Conservation (phyloP, 768 basidiomycete species). For the Boletales sp. region DNA sequence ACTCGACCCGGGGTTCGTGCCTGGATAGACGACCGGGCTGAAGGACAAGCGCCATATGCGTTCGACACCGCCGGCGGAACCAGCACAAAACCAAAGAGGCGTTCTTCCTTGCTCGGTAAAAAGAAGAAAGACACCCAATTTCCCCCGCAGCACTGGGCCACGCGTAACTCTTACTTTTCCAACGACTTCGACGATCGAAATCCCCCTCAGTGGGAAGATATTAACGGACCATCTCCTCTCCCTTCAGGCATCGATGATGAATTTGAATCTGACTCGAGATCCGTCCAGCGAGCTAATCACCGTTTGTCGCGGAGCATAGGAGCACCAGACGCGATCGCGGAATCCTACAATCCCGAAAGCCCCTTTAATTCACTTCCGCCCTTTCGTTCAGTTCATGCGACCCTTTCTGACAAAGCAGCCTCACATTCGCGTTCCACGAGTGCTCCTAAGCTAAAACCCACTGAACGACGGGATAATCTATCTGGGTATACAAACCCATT, state of each 20-base stretch:
- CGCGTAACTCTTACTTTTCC: slow-evolving; percentile 50
- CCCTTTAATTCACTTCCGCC: slow-evolving; percentile 36
- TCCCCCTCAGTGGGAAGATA: slow-evolving; percentile 29
- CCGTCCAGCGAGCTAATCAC: slow-evolving; percentile 28
- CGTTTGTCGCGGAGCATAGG: slow-evolving; percentile 18
- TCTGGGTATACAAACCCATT: slow-evolving; percentile 27
- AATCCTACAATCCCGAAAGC: slow-evolving; percentile 31
- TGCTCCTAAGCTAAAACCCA: slow-evolving; percentile 20
- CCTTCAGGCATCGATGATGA: slow-evolving; percentile 36
- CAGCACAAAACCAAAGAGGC: slow-evolving; percentile 33
- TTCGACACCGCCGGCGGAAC: slow-evolving; percentile 36
- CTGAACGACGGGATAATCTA: slow-evolving; percentile 1
- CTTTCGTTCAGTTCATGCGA: slow-evolving; percentile 30
- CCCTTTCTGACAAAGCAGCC: slow-evolving; percentile 27
- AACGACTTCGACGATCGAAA: slow-evolving; percentile 17
- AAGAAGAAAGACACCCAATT: slow-evolving; percentile 52
- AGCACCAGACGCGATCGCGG: slow-evolving; percentile 11
- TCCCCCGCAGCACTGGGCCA: slow-evolving; percentile 66
- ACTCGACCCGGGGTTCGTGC: slow-evolving; percentile 61
- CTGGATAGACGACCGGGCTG: slow-evolving; percentile 60
- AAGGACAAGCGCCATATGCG: slow-evolving; percentile 45
- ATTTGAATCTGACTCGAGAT: slow-evolving; percentile 43
- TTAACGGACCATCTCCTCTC: slow-evolving; percentile 12
- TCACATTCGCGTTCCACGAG: slow-evolving; percentile 36
- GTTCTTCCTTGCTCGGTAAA: slow-evolving; percentile 30